Conservation (phyloP, 73 alveolate species). For the Diophrys sp. region DNA sequence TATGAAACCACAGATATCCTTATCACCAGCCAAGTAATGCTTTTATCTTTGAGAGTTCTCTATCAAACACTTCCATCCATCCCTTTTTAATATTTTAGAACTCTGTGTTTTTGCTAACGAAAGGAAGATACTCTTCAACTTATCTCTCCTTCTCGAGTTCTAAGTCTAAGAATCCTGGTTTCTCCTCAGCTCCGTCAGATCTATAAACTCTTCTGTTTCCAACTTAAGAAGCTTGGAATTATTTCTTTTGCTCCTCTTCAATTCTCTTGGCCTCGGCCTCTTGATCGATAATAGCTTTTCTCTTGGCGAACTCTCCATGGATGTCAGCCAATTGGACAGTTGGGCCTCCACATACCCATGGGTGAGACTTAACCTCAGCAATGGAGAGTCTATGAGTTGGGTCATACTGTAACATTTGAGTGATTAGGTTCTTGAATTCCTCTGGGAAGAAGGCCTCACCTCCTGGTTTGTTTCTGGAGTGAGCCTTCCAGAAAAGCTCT, state of each 20-base stretch:
- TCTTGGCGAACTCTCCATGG: conserved; percentile 21
- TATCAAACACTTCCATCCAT: too few species aligned
- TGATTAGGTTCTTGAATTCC: conserved; percentile 56
- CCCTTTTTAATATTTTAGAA: too few species aligned
- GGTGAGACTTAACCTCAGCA: conserved; percentile 48
- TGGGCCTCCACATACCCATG: conserved; percentile 47
- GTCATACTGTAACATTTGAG: conserved; percentile 50
- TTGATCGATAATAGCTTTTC: conserved; percentile 27
- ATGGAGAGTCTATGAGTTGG: conserved; percentile 53
- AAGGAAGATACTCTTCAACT: conserved; percentile 23
- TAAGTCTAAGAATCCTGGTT: not conserved
- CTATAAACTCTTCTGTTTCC: conserved; percentile 10
- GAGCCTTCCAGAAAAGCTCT: conserved; percentile 62
- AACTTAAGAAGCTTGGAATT: conserved; percentile 22
- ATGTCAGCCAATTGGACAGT: conserved; percentile 36
- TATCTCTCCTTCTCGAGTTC: conserved; percentile 1
- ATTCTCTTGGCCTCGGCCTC: conserved; percentile 35
- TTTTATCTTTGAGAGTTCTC: too few species aligned
- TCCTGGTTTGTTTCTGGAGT: conserved; percentile 53
- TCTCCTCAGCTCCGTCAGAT: conserved; percentile 29
- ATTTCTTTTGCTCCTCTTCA: conserved; percentile 37
- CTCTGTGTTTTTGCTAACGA: conserved; percentile 25
- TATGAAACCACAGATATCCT: too few species aligned
- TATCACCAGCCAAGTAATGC: too few species aligned
- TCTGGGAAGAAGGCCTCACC: conserved; percentile 42